Evolutionary conservation across 805 yeast species (phyloP).

Genomic region (Saccharomycopsis fermentans): DNA sequence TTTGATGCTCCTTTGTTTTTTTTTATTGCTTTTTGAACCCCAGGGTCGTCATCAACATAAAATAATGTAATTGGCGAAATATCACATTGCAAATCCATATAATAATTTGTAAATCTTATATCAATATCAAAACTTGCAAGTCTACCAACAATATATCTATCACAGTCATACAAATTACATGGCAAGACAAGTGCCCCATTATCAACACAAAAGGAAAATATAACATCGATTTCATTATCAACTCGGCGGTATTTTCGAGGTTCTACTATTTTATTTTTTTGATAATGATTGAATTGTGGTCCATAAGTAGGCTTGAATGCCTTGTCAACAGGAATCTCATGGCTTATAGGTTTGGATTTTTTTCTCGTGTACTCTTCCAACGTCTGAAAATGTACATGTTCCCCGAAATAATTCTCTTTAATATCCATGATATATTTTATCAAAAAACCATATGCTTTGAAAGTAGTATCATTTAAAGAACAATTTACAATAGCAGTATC

Average conservation of each 20-base stretch:
- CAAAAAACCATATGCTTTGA: conserved; percentile 72
- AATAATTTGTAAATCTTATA: conserved; percentile 78
- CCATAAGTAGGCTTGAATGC: neutral
- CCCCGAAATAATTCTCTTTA: conserved; percentile 87
- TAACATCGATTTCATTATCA: conserved; percentile 69
- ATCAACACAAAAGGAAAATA: conserved; percentile 58
- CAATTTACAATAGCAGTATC: conserved; percentile 63
- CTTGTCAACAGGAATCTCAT: neutral
- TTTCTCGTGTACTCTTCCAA: conserved; percentile 63
- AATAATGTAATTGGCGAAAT: conserved; percentile 45
- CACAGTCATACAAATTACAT: conserved; percentile 52
- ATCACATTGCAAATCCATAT: conserved; percentile 84
- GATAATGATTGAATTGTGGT: conserved; percentile 3
- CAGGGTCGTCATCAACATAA: conserved; percentile 18
- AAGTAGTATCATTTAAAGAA: conserved; percentile 52
- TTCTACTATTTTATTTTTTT: conserved; percentile 4
- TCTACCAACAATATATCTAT: conserved; percentile 49
- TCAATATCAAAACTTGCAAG: conserved; percentile 66
- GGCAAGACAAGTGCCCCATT: conserved; percentile 72
- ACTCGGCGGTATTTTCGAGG: conserved; percentile 32
- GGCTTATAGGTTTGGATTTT: conserved; percentile 10
- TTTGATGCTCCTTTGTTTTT: conserved; percentile 1
- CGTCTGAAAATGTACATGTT: conserved; percentile 70
- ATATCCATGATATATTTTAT: conserved; percentile 65
- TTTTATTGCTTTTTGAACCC: conserved; percentile 7